Conservation (phyloP, 2,329 filamentous ascomycete genomes). For the Periconia digitata region DNA sequence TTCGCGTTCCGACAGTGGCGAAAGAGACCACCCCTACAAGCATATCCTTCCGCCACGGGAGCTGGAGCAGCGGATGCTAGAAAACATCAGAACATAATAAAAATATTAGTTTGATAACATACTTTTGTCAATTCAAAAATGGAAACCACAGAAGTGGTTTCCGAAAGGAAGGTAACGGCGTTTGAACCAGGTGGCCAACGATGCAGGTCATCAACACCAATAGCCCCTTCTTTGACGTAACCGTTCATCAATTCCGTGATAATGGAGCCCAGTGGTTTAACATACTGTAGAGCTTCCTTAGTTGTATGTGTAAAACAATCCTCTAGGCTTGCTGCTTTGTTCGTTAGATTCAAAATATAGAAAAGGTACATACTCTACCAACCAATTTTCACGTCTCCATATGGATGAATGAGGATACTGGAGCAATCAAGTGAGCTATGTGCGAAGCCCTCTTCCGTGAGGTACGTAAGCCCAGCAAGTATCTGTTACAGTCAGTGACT, state of each 20-base stretch:
- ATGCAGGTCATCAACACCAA: conserved; percentile 35
- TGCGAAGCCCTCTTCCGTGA: conserved; percentile 13
- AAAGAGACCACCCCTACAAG: conserved; percentile 7
- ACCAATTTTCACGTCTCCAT: conserved; percentile 32
- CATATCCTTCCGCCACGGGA: conserved; percentile 9
- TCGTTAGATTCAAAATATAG: conserved; percentile 2
- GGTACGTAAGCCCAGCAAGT: neutral
- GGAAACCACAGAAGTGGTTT: conserved; percentile 26
- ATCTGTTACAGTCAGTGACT: conserved; percentile 4
- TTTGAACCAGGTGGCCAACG: conserved; percentile 29
- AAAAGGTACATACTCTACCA: conserved; percentile 7
- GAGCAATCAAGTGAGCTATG: conserved; percentile 26
- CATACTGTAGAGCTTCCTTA: conserved; percentile 13
- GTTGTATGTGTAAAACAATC: conserved; percentile 1
- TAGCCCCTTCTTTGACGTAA: conserved; percentile 35
- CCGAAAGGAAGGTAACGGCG: conserved; percentile 36
- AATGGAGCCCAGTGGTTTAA: conserved; percentile 27
- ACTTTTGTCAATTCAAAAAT: conserved; percentile 28
- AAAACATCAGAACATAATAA: conserved; percentile 8
- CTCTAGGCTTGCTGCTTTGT: conserved; percentile 8
- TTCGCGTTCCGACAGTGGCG: conserved; percentile 2
- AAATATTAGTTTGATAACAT: conserved; percentile 11
- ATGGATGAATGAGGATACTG: conserved; percentile 27
- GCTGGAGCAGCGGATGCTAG: conserved; percentile 8
- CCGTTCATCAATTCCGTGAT: conserved; percentile 40